Percentiles rank a stretch among this genome's conserved stretches.
Conservation (phyloP, 2,329 filamentous ascomycete species). For the Mycocentrospora acerina region DNA sequence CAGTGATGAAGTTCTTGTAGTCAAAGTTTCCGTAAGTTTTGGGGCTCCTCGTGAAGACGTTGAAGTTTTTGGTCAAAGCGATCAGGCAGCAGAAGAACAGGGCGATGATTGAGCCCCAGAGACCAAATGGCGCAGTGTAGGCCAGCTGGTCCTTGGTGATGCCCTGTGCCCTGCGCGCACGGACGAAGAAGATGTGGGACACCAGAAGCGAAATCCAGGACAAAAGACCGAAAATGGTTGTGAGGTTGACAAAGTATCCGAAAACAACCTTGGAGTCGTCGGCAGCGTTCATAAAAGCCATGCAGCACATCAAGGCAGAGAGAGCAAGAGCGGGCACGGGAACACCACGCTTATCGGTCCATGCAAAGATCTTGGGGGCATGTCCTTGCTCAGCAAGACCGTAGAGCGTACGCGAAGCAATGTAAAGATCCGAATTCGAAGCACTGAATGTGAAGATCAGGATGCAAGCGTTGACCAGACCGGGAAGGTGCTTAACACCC, state of each 20-base stretch:
- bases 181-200: slow-evolving; percentile 52
- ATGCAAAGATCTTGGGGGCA: slow-evolving; percentile 70
- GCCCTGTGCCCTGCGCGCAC: slow-evolving; percentile 48
- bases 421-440: slow-evolving; percentile 77
- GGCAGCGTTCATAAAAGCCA: slow-evolving; percentile 62
- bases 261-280: slow-evolving; percentile 47
- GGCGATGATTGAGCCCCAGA: slow-evolving; percentile 66
- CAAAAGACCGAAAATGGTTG: slow-evolving; percentile 45
- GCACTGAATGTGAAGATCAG: slow-evolving; percentile 75
- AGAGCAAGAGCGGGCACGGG: slow-evolving; percentile 66
- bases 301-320: slow-evolving; percentile 62
- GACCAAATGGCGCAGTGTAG: slow-evolving; percentile 71
- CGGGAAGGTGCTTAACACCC: slow-evolving; percentile 62
- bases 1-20: slow-evolving; percentile 76
- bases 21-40: slow-evolving; percentile 58
- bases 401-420: slow-evolving; percentile 70
- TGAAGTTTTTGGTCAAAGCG: slow-evolving; percentile 79
- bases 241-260: slow-evolving; percentile 51
- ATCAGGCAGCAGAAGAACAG: slow-evolving; percentile 72
- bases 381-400: slow-evolving; percentile 71
- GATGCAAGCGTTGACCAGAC: slow-evolving; percentile 73
- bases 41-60: slow-evolving; percentile 61
- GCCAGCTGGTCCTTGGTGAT: slow-evolving; percentile 47
- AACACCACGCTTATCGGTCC: slow-evolving; percentile 70
- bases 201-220: slow-evolving; percentile 54